Evolutionary conservation across 139 green algal genomes (phyloP), one percentile per base, ranked within the genome.

Genomic region (Volvox reticuliferus): DNA sequence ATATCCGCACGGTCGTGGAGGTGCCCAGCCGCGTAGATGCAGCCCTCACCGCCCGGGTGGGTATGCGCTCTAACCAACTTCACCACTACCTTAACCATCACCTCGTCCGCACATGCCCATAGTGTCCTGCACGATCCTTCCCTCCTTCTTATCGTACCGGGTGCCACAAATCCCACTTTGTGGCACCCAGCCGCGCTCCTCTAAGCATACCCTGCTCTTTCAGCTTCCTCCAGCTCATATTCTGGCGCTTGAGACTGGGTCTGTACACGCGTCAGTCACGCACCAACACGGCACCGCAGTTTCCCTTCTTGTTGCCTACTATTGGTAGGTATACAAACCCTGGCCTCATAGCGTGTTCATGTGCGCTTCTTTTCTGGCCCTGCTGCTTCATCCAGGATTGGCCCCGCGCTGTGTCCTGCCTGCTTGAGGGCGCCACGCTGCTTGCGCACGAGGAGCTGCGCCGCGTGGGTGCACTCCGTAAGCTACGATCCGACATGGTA

Each of bases 371-470:
- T 16, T 73, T 28, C 65, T 28, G 21, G 21, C 65, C 65, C 65
- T 28, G 65, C 65, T 73, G 21, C 65, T 28, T 73, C 24, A 24
- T 28, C 24, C 93, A 96, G 94, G 93, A 96, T 79, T 98, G 96
- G 95, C 86, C 89, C 30, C 73, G 88, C 2, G 95, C 96, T 9
- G 94, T 97, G 61, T 71, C 65, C 0, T 65, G 95, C 33, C 91
- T 98, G 92, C 91, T 97, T 69, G 94, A 97, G 44, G 95, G 81
- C 30, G 95, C 94, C 92, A 94, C 92, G 82, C 96, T 95, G 55
- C 92, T 98, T 44, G 93, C 94, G 28, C 87, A 81, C 19, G 92
- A 95, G 67, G 93, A 95, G 68, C 75, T 94, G n/a, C 90, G 92
- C 35, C 89, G 94, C 86, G 91, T 96, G 33, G 94, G 94, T 0